Evolutionary conservation across 352 stramenopile species (phyloP).

Genomic region (Phytophthora colocasiae): DNA sequence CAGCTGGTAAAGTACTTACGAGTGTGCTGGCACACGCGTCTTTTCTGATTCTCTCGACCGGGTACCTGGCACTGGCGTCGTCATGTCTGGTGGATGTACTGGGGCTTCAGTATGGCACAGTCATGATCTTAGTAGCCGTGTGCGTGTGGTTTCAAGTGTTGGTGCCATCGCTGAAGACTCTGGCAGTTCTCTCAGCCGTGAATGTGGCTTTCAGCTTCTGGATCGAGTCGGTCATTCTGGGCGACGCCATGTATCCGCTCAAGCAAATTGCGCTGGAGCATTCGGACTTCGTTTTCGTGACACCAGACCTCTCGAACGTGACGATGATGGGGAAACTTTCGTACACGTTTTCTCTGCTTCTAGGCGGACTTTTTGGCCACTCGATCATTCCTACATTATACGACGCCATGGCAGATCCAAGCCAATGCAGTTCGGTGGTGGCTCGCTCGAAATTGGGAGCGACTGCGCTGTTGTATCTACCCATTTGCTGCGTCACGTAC

Average conservation of each 20-base stretch:
- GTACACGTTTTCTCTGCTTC: slow-evolving; percentile 76
- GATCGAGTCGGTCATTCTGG: slow-evolving; percentile 84
- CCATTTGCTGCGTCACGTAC: slow-evolving; percentile 80
- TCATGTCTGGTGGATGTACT: slow-evolving; percentile 71
- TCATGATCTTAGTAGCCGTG: slow-evolving; percentile 58
- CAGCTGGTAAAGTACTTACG: slow-evolving; percentile 48
- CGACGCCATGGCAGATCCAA: slow-evolving; percentile 71
- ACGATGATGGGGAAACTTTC: slow-evolving; percentile 67
- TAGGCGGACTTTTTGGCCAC: slow-evolving; percentile 75
- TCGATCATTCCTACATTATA: slow-evolving; percentile 80
- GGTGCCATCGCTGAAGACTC: slow-evolving; percentile 61
- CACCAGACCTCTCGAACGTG: slow-evolving; percentile 62
- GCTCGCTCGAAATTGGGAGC: slow-evolving; percentile 56
- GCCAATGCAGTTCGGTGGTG: slow-evolving; percentile 59
- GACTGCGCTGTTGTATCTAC: slow-evolving; percentile 67
- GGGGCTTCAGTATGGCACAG: slow-evolving; percentile 57
- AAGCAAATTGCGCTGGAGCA: slow-evolving; percentile 75
- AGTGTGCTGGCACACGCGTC: slow-evolving; percentile 57
- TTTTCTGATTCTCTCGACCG: slow-evolving; percentile 69
- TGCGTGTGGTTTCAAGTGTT: slow-evolving; percentile 77
- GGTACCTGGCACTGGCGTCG: slow-evolving; percentile 62
- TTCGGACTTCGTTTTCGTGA: slow-evolving; percentile 71
- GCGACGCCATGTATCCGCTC: slow-evolving; percentile 84
- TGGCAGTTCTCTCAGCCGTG: slow-evolving; percentile 67
- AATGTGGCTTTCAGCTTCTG: slow-evolving; percentile 85